Percentiles rank a stretch among this genome's conserved stretches.
phyloP scores from a whole-genome alignment of 139 green algal genomes.

The Tetradesmus lagerheimii region DNA sequence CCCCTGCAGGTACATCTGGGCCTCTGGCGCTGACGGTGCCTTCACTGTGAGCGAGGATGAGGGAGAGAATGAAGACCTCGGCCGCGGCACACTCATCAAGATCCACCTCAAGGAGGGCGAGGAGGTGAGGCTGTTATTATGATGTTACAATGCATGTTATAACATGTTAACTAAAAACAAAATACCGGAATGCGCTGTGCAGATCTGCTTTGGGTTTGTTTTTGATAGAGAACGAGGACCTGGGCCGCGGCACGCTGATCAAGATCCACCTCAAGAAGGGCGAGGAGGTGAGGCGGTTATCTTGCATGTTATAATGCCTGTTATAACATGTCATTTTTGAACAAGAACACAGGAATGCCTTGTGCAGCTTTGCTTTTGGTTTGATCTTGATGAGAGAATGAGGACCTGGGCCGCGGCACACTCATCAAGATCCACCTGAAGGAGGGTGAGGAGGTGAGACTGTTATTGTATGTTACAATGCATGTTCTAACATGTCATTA shows the following conservation, averaged over 20 bases:
- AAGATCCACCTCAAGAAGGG: too few relatives aligned
- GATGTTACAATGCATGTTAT: not conserved
- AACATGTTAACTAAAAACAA: too few relatives aligned
- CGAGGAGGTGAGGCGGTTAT: too few relatives aligned
- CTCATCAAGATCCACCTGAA: conserved; percentile 97
- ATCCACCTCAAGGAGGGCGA: conserved; percentile 94
- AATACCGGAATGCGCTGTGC: too few relatives aligned
- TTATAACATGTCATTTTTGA: too few relatives aligned
- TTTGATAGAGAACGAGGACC: too few relatives aligned
- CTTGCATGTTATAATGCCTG: too few relatives aligned
- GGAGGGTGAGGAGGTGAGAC: conserved; percentile 69
- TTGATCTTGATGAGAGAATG: conserved; percentile 77
- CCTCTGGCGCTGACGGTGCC: conserved; percentile 86
- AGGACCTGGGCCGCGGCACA: conserved; percentile 90
- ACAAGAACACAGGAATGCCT: too few relatives aligned
- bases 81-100: conserved; percentile 92
- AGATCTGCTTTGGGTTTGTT: too few relatives aligned
- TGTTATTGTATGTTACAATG: not conserved
- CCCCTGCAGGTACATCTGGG: conserved; percentile 93
- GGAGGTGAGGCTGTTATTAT: conserved; percentile 29
- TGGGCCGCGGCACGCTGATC: too few relatives aligned
- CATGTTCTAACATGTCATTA: not conserved
- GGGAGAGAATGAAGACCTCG: conserved; percentile 83
- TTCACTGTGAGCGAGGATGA: conserved; percentile 71
- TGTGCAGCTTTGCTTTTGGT: too few relatives aligned